Evolutionary conservation across 768 basidiomycete genomes (phyloP), one percentile per base, ranked within the genome.

Genomic region (Agrocybe chaxingu): DNA sequence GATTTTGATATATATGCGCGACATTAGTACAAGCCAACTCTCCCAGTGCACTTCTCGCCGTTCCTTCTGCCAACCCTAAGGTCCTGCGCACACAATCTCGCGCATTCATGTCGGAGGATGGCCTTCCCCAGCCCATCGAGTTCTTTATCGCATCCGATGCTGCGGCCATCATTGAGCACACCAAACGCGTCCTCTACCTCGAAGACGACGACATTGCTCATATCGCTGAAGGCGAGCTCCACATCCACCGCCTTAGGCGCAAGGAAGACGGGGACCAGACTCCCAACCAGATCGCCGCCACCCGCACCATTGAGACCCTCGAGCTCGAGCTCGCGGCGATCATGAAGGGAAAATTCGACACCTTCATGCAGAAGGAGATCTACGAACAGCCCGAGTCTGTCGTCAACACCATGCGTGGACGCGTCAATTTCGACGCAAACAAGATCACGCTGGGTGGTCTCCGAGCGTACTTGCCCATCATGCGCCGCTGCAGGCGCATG

Each of bases 291-390:
- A 67, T 76, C 42, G 83, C 84, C 31, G 65, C 90, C 19, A 96
- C 93, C 32, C 90, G 97, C 58, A 92, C 83, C 57, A 98, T 99
- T 69, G 97, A 98, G 75, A 97, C 94, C 4, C 84, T 99, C 59
- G 97, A 98, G 72, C 85, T 99, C 57, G 97, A 99, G 71, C 83
- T 99, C 41, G 96, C 96, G n/a, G 97, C 96, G 58, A 98, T 99
- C 75, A 98, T 98, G 97, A 99, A 99, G 80, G 97, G 97, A 66
- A 92, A 94, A 70, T 99, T 98, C 67, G 92, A 92, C 66, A 95
- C 96, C 66, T 99, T 99, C 75, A 99, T 99, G 97, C 96, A 98
- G 69, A 99, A 99, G 76, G 97, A 99, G 71, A 98, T 98, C 61
- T 98, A 93, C 76, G 92, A 98, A 66, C 96, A 98, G 69, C 96